Percentiles rank a stretch among this genome's conserved stretches.
Evolutionary conservation across 1,284 basidiomycete genomes (phyloP).

Genomic region (Calocybe gambosa): DNA sequence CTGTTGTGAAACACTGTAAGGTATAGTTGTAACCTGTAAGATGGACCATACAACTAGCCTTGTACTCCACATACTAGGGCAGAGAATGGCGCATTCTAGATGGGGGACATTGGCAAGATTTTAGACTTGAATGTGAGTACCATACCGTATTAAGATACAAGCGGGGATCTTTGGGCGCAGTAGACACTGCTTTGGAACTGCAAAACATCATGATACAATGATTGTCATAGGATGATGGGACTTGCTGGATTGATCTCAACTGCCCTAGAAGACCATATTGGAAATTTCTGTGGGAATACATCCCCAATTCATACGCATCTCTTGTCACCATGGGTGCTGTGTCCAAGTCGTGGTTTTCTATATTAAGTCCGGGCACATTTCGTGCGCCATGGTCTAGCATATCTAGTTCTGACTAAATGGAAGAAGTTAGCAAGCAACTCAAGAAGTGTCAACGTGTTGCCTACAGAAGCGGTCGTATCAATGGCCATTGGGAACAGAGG

Average conservation of each 20-base stretch:
- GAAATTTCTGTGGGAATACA: slow-evolving; percentile 24
- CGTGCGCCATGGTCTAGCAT: slow-evolving; percentile 26
- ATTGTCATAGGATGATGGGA: background rate
- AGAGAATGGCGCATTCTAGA: slow-evolving; percentile 54
- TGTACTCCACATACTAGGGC: slow-evolving; percentile 57
- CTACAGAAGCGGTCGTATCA: background rate
- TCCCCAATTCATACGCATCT: slow-evolving; percentile 38
- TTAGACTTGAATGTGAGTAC: background rate
- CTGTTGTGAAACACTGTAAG: slow-evolving; percentile 29
- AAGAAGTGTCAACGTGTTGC: background rate
- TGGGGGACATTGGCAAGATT: slow-evolving; percentile 1
- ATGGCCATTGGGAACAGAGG: too few relatives aligned
- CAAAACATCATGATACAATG: slow-evolving; percentile 3
- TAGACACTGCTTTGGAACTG: slow-evolving; percentile 26
- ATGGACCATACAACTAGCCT: slow-evolving; percentile 23
- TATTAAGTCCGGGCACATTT: background rate
- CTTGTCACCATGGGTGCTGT: slow-evolving; percentile 54
- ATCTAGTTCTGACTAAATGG: slow-evolving; percentile 32
- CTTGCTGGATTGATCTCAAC: slow-evolving; percentile 39
- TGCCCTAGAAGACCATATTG: slow-evolving; percentile 59
- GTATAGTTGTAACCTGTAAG: background rate
- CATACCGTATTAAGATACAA: slow-evolving; percentile 59
- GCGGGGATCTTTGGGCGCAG: slow-evolving; percentile 35
- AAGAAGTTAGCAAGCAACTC: background rate
- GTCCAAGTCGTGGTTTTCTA: slow-evolving; percentile 32